phyloP scores from a whole-genome alignment of 257 asterid genomes.

The Salvia hispanica region DNA sequence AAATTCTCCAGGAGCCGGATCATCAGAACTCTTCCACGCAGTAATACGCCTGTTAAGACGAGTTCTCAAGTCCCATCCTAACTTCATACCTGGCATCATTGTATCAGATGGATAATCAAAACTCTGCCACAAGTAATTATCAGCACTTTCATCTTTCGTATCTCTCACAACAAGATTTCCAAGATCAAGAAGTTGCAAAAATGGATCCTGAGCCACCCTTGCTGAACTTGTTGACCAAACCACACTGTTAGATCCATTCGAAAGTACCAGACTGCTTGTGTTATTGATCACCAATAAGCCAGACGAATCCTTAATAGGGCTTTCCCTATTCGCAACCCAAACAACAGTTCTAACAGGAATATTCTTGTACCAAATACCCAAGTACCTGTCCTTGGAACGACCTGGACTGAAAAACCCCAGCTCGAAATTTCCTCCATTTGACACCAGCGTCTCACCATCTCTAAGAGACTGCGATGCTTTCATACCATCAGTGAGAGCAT shows the following conservation, averaged over 20 bases:
- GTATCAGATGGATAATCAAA: conserved; percentile 51
- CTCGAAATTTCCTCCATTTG: conserved; percentile 41
- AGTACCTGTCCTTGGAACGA: conserved; percentile 30
- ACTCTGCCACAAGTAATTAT: conserved; percentile 38
- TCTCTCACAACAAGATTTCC: conserved; percentile 39
- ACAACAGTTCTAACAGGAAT: conserved; percentile 43
- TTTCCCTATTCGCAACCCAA: conserved; percentile 46
- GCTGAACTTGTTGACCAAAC: conserved; percentile 33
- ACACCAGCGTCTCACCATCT: conserved; percentile 40
- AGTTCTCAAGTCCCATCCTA: conserved; percentile 47
- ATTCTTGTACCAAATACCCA: conserved; percentile 52
- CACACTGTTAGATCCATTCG: conserved; percentile 26
- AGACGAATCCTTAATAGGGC: conserved; percentile 36
- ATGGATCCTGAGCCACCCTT: conserved; percentile 28
- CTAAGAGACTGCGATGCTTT: conserved; percentile 32
- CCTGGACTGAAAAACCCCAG: conserved; percentile 49
- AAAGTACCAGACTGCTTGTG: conserved; percentile 29
- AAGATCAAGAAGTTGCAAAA: conserved; percentile 36
- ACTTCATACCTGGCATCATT: conserved; percentile 51
- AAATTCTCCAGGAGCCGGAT: conserved; percentile 46
- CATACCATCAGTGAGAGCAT: conserved; percentile 25
- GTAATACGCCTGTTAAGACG: conserved; percentile 31
- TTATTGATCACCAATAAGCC: conserved; percentile 36
- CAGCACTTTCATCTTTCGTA: conserved; percentile 24
- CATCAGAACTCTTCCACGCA: conserved; percentile 43